Evolutionary conservation across 345 rosid species (phyloP).

Genomic region (Dovyalis caffra): DNA sequence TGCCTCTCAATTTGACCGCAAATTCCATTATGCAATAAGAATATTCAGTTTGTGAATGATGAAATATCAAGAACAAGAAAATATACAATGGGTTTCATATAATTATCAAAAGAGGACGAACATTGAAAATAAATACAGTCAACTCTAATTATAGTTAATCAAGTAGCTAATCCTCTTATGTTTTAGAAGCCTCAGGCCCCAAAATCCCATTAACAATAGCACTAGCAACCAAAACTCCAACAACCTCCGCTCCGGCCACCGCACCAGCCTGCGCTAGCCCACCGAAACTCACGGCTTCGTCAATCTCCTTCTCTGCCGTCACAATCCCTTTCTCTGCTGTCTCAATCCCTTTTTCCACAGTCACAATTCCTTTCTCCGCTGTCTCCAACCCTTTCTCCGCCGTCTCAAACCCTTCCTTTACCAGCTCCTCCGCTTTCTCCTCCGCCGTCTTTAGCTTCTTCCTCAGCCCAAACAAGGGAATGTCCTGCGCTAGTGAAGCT

Average conservation of each 20-base stretch:
- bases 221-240: slow-evolving; percentile 66
- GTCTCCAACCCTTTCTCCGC: slow-evolving; percentile 47
- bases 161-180: slow-evolving; percentile 4
- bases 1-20: too few relatives aligned
- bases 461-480: slow-evolving; percentile 71
- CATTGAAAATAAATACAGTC: neutral
- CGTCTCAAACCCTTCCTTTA: slow-evolving; percentile 61
- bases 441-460: slow-evolving; percentile 72
- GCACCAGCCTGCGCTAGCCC: slow-evolving; percentile 80
- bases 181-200: slow-evolving; percentile 58
- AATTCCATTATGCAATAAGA: too few relatives aligned
- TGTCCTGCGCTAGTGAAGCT: slow-evolving; percentile 53
- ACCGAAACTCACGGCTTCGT: slow-evolving; percentile 45
- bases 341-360: slow-evolving; percentile 53
- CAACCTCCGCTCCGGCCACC: slow-evolving; percentile 70
- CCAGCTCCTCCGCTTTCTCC: slow-evolving; percentile 70
- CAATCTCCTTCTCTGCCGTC: slow-evolving; percentile 53
- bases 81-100: too few relatives aligned
- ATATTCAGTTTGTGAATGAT: too few relatives aligned
- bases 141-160: too few relatives aligned
- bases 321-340: slow-evolving; percentile 52
- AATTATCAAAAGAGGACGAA: too few relatives aligned
- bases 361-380: slow-evolving; percentile 38
- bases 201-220: slow-evolving; percentile 77
- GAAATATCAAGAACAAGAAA: too few relatives aligned